Evolutionary conservation across 2,329 filamentous ascomycete species (phyloP), one percentile per base, ranked within the genome.

Genomic region (Ophiosphaerella herpotricha): DNA sequence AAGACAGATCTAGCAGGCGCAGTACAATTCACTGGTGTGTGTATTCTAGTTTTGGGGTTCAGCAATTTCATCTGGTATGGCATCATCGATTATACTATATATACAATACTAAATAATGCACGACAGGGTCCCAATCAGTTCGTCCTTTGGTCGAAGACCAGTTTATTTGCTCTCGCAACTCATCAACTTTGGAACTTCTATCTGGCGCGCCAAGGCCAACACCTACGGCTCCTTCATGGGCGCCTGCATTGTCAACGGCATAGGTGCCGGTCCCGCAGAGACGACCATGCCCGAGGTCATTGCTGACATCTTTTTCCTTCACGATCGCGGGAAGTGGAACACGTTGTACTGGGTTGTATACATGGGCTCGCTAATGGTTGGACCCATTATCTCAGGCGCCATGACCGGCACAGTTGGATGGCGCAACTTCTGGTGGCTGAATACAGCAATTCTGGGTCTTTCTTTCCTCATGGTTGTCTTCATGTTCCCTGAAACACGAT

Each of bases 351-450:
- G 85, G 72, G 79, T 80, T 0, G 74, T 80, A 11, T 87, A 86
- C 66, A 85, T 86, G 74, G 84, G 82, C 2, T 80, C 80, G 9
- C 71, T 87, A 21, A 85, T 85, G 82, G 78, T 80, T 55, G 67
- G 57, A 54, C 82, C 81, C 2, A 85, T 85, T 50, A 77, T 85
- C 40, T 75, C 82, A 1, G 85, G 85, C 1, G 71, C 81, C 0
- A 87, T 88, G 83, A 78, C 83, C 1, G 73, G 81, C 37, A 77
- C 81, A 32, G 65, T 80, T 4, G 83, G 83, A 40, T 86, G 82
- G 81, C 75, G 82, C 23, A 83, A 74, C 60, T 87, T 87, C 66
- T 87, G 83, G 82, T 87, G 84, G 84, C 74, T 87, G 54, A 86
- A 86, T 55, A 80, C 82, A 2, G 85, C 66, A 1, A 43, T 87